These are phyloP conservation scores for Marasmius oreades DNA, from an alignment of 1,284 basidiomycete genomes.

Conservation along the genomic window DNA sequence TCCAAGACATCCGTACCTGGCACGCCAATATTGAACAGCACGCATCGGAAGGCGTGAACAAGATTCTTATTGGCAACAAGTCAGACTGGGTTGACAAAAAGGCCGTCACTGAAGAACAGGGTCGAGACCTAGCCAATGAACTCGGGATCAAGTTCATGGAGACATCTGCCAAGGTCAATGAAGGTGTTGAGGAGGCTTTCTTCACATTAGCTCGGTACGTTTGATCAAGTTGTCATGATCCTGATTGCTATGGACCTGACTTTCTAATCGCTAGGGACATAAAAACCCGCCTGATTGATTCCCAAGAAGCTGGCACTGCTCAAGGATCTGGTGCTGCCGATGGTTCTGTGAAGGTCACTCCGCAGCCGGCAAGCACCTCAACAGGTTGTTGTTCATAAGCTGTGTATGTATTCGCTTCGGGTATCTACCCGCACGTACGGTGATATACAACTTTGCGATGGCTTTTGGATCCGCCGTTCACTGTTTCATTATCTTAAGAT, in stretches of 20 bases:
- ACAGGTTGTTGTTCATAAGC: constrained; percentile 59
- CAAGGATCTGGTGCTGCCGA: constrained; percentile 40
- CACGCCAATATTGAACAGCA: constrained; percentile 98
- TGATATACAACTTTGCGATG: background rate
- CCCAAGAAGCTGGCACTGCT: constrained; percentile 65
- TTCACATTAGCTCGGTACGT: constrained; percentile 93
- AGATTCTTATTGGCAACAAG: constrained; percentile 99
- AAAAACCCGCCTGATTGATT: constrained; percentile 96
- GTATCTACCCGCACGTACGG: constrained; percentile 4
- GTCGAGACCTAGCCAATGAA: constrained; percentile 79
- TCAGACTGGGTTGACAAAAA: constrained; percentile 99
- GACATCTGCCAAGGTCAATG: constrained; percentile 96
- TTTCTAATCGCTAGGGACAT: constrained; percentile 93
- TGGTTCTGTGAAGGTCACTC: constrained; percentile 64
- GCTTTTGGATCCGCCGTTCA: constrained; percentile 3
- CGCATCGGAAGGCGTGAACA: constrained; percentile 98
- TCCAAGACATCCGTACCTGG: constrained; percentile 96
- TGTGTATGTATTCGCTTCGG: constrained; percentile 3
- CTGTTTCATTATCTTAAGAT: constrained; percentile 1
- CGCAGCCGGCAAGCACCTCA: constrained; percentile 42
- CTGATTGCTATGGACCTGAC: constrained; percentile 2
- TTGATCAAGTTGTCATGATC: constrained; percentile 12
- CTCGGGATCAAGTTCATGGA: constrained; percentile 96
- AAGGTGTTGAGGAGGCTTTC: constrained; percentile 99
- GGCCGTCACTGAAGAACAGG: constrained; percentile 85